Base-by-base conservation (phyloP, 257 asterid genomes). In the Solanum lycopersicoides region DNA sequence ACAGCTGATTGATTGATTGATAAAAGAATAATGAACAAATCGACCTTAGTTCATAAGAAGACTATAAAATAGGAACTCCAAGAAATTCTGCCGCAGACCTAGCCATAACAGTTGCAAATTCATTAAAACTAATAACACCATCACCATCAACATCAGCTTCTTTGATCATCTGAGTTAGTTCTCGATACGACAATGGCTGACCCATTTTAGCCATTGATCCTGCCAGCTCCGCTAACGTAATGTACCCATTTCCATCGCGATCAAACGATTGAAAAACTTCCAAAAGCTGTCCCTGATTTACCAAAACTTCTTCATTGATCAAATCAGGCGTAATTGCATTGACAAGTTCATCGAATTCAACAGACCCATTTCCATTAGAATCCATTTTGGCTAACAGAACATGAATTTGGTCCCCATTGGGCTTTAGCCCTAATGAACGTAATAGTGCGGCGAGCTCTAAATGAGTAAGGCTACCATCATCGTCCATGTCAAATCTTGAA, bases 201-300 rank as follows among this genome's bases (percentile, higher is more conserved):
- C 99, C 98, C 96, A 96, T 94, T 90, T 94, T 96, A 2, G 98
- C 97, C 99, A 96, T 96, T 87, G 92, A 92, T 20, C 95, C 94
- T 2, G 98, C 98, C 42, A 96, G 92, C 93, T 95, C 98, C 47
- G 98, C 98, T 63, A 95, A 92, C 14, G 99, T 96, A 85, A 96
- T 93, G 91, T 91, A 94, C 10, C 98, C 99, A 84, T 93, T 96
- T 0, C 99, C 99, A 88, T 95, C 98, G 39, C 98, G 96, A 82
- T 7, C 92, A 92, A 90, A 96, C 95, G 96, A 82, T 7, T 92
- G 93, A 90, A 96, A 96, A 75, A 96, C 92, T 90, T 94, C 97
- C 90, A 93, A 82, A 23, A 96, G 91, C 89, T 93, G 95, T 25
- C 94, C 96, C 71, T 96, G 96, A 59, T 95, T 94, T 86, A 92